Evolutionary conservation across 208 protist genomes (phyloP).

Genomic region (Leishmania turanica): DNA sequence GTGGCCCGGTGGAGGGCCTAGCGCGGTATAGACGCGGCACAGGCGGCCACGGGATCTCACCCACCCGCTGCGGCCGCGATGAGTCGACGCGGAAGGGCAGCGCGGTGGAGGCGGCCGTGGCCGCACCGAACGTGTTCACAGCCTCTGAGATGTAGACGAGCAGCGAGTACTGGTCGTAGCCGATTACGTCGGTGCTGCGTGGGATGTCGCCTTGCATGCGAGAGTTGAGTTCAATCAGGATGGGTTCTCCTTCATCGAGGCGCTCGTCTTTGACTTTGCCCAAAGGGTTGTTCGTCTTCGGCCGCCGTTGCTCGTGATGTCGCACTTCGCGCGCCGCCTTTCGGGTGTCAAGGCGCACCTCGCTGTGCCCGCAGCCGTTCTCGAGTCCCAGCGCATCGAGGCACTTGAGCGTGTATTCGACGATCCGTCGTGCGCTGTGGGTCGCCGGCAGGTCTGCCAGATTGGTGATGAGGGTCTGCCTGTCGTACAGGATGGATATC

Average conservation of each 20-base stretch:
- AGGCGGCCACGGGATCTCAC: conserved; percentile 71
- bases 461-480: conserved; percentile 62
- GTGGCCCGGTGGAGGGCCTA: neutral
- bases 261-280: neutral
- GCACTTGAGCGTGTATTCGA: conserved; percentile 75
- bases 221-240: conserved; percentile 91
- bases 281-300: neutral
- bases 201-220: conserved; percentile 81
- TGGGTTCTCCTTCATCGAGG: conserved; percentile 38
- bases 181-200: conserved; percentile 65
- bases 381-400: conserved; percentile 74
- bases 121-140: conserved; percentile 45
- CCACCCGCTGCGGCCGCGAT: neutral
- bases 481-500: conserved; percentile 78
- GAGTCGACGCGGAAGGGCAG: conserved; percentile 14
- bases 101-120: conserved; percentile 24
- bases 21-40: conserved; percentile 64
- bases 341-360: conserved; percentile 78
- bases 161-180: conserved; percentile 82
- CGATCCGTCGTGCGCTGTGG: conserved; percentile 55
- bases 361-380: conserved; percentile 84
- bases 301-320: neutral
- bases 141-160: conserved; percentile 68
- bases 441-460: conserved; percentile 41
- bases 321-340: conserved; percentile 16